A percentile compares a stretch with the other conserved stretches of the same genome.
Evolutionary conservation across 2,329 filamentous ascomycete species (phyloP).

Genomic region (Celoporthe dispersa): DNA sequence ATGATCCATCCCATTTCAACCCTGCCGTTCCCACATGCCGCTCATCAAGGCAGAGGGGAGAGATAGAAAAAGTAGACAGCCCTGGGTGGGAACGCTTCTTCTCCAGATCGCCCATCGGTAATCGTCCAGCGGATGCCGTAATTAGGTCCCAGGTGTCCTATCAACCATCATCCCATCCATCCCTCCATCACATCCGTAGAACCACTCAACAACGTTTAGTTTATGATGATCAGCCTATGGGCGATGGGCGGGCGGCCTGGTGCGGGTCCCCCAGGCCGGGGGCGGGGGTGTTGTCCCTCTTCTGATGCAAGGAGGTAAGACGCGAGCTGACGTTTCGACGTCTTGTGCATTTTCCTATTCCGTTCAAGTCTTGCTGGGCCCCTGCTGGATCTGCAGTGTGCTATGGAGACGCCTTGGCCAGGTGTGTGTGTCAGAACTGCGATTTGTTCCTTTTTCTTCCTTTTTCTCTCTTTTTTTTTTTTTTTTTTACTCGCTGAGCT

Average conservation of each 20-base stretch:
- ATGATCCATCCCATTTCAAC: not conserved
- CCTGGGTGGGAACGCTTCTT: not conserved
- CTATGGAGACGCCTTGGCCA: not conserved
- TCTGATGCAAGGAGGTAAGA: not conserved
- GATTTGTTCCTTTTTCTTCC: not conserved
- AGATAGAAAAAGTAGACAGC: not conserved
- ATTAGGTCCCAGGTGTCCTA: not conserved
- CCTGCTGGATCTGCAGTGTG: not conserved
- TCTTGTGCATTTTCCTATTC: conserved; percentile 7
- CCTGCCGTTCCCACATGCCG: too few species aligned
- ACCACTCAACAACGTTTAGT: not conserved
- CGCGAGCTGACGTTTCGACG: not conserved
- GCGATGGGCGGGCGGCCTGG: too few species aligned
- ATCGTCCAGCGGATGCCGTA: not conserved
- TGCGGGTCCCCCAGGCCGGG: not conserved
- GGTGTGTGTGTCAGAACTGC: not conserved
- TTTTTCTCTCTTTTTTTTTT: not conserved
- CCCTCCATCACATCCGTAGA: too few species aligned
- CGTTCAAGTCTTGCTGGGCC: not conserved
- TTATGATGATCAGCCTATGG: not conserved
- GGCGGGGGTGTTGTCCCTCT: not conserved
- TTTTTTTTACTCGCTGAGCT: not conserved
- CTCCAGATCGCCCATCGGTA: not conserved
- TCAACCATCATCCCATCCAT: not conserved
- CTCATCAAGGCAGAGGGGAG: not conserved